These are phyloP conservation scores for Botrytis squamosa DNA, from an alignment of 2,329 filamentous ascomycete genomes.

Conservation along the genomic window DNA sequence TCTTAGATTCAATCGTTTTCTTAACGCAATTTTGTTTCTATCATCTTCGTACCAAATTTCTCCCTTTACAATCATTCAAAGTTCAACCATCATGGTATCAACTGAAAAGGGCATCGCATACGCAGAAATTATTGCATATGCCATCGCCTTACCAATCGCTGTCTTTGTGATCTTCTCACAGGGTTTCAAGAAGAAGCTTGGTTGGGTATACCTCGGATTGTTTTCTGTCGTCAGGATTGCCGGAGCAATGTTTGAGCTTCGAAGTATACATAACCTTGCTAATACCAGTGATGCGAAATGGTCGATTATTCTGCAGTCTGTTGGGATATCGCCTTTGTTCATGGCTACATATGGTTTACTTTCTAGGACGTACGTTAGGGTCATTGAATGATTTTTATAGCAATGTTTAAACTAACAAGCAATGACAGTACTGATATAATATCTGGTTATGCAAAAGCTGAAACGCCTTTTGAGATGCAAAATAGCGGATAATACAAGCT, in stretches of 20 bases:
- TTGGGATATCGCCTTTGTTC: conserved; percentile 35
- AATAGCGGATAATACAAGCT: conserved; percentile 21
- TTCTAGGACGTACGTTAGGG: conserved; percentile 32
- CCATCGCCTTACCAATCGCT: conserved; percentile 20
- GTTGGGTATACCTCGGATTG: conserved; percentile 41
- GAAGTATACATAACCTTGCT: conserved; percentile 30
- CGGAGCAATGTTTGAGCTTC: conserved; percentile 38
- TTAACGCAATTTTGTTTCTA: background rate
- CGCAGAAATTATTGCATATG: conserved; percentile 34
- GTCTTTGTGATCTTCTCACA: conserved; percentile 32
- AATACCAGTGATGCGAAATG: conserved; percentile 38
- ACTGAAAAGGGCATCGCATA: conserved; percentile 32
- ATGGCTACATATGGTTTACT: conserved; percentile 34
- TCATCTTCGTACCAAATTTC: background rate
- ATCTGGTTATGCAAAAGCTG: background rate
- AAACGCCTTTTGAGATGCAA: background rate
- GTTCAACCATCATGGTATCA: conserved; percentile 24
- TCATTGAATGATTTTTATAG: too few species aligned
- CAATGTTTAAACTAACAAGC: background rate
- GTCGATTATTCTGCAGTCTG: conserved; percentile 34
- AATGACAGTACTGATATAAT: background rate
- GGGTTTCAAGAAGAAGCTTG: conserved; percentile 36
- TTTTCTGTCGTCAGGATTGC: conserved; percentile 39
- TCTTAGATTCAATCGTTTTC: too few species aligned
- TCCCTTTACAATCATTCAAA: too few species aligned